Conservation (phyloP, 495 filamentous ascomycete species). For the Choiromyces venosus region DNA sequence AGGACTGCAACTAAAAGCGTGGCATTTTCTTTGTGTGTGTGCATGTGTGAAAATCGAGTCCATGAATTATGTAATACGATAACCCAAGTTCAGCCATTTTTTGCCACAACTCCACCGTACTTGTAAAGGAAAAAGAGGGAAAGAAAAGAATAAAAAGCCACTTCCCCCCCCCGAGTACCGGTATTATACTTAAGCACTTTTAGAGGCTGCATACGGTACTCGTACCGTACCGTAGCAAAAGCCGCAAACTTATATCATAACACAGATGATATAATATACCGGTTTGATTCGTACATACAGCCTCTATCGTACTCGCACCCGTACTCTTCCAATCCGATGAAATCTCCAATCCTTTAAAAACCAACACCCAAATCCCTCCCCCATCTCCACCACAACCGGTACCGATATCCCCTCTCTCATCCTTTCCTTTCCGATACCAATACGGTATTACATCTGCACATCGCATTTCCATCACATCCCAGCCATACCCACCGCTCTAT, state of each 20-base stretch:
- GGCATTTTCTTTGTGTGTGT: not conserved
- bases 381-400: too few species aligned
- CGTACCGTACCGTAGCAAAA: too few species aligned
- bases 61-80: not conserved
- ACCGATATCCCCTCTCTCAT: not conserved
- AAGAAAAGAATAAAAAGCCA: too few species aligned
- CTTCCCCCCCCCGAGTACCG: too few species aligned
- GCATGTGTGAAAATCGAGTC: not conserved
- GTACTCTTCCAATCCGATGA: not conserved
- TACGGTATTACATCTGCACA: not conserved
- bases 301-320: not conserved
- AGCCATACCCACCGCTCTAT: not conserved
- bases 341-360: not conserved
- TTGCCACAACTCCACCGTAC: too few species aligned
- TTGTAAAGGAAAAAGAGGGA: too few species aligned
- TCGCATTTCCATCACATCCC: not conserved
- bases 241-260: too few species aligned
- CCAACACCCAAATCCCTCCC: not conserved
- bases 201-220: too few species aligned
- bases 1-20: not conserved
- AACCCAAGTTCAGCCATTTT: not conserved
- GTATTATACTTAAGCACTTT: too few species aligned
- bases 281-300: not conserved
- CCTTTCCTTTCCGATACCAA: too few species aligned
- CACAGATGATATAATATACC: not conserved